These are phyloP conservation scores for Pichia sp. DNA, from an alignment of 1,139 yeast genomes.

Conservation along the genomic window DNA sequence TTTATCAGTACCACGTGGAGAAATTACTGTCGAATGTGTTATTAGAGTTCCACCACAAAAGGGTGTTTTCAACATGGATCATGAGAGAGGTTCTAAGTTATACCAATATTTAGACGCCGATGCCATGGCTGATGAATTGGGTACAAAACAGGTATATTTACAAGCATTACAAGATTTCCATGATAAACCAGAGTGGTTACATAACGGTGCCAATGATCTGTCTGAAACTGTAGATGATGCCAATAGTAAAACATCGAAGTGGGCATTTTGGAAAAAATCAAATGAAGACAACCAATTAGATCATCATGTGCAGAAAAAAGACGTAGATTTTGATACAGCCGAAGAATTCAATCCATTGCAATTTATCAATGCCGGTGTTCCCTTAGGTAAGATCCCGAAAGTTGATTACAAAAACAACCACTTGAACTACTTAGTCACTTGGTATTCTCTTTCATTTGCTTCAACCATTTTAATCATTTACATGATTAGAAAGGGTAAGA, in stretches of 20 bases:
- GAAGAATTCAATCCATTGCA: slow-evolving; percentile 34
- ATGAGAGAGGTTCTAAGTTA: slow-evolving; percentile 48
- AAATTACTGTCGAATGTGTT: slow-evolving; percentile 64
- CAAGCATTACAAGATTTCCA: slow-evolving; percentile 64
- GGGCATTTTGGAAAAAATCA: slow-evolving; percentile 10
- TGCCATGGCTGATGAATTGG: slow-evolving; percentile 67
- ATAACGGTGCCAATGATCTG: slow-evolving; percentile 16
- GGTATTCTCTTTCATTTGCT: slow-evolving; percentile 81
- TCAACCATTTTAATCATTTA: slow-evolving; percentile 57
- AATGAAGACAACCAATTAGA: not conserved
- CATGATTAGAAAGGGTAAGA: slow-evolving; percentile 44
- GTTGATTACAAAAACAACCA: slow-evolving; percentile 84
- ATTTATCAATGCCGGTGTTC: slow-evolving; percentile 75
- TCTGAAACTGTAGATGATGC: slow-evolving; percentile 16
- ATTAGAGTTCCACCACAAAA: slow-evolving; percentile 64
- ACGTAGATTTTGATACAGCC: slow-evolving; percentile 14
- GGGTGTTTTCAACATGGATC: slow-evolving; percentile 70
- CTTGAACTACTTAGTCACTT: slow-evolving; percentile 82
- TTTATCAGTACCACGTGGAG: slow-evolving; percentile 67
- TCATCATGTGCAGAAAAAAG: not conserved
- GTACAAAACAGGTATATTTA: slow-evolving; percentile 64
- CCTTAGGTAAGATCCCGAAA: slow-evolving; percentile 74
- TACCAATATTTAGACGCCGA: slow-evolving; percentile 57
- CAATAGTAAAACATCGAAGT: slow-evolving; percentile 1
- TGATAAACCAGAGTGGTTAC: slow-evolving; percentile 50